Evolutionary conservation across 345 rosid genomes (phyloP).

Genomic region (Eucalyptus cloeziana): DNA sequence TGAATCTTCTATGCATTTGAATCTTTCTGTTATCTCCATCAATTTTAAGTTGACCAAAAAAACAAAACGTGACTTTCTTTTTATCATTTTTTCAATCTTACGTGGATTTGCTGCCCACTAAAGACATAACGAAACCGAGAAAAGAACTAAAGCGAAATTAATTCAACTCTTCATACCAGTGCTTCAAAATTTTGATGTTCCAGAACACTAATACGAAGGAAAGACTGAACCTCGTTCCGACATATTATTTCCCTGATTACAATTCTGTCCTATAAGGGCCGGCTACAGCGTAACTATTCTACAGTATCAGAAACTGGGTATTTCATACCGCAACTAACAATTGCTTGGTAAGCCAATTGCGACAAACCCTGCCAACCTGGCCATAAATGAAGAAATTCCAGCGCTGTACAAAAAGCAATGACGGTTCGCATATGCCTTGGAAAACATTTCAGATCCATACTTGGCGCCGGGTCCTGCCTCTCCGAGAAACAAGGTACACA

Average conservation of each 20-base stretch:
- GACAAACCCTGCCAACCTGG: background rate
- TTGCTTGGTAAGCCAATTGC: background rate
- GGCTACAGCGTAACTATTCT: background rate
- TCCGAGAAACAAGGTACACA: conserved; percentile 67
- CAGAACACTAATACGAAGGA: background rate
- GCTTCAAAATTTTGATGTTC: background rate
- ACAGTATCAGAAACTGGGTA: background rate
- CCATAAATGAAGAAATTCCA: background rate
- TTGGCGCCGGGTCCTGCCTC: conserved; percentile 31
- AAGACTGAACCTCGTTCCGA: background rate
- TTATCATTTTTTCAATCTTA: background rate
- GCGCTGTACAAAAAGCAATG: background rate
- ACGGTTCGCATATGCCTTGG: background rate
- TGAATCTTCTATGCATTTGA: background rate
- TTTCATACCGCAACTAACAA: background rate
- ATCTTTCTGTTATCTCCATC: background rate
- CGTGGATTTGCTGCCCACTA: background rate
- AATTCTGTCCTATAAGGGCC: background rate
- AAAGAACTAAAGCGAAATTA: background rate
- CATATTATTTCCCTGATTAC: background rate
- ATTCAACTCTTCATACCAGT: background rate
- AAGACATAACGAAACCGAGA: background rate
- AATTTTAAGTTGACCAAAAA: background rate
- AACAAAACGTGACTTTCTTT: background rate
- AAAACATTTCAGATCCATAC: conserved; percentile 13